Percentiles rank a stretch among this genome's conserved stretches.
Evolutionary conservation across 805 yeast species (phyloP).

Genomic region (Starmera amethionina): DNA sequence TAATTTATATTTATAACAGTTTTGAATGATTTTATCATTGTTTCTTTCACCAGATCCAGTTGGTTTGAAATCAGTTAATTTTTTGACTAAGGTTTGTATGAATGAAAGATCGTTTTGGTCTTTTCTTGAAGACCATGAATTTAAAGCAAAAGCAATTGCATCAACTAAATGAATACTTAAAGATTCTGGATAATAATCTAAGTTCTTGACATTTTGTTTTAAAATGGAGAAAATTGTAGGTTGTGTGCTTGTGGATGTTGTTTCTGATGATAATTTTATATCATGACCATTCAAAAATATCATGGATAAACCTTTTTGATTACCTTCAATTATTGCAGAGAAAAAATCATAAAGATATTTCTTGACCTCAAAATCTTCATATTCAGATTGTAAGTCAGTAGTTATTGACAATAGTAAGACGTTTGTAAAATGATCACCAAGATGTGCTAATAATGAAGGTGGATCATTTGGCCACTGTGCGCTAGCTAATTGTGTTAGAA

Average conservation of each 20-base stretch:
- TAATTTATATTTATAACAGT: constrained; percentile 46
- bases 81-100: constrained; percentile 24
- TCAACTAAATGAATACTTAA: constrained; percentile 63
- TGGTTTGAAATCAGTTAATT: constrained; percentile 22
- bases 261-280: constrained; percentile 2
- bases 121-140: constrained; percentile 64
- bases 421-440: constrained; percentile 57
- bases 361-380: constrained; percentile 43
- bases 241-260: constrained; percentile 7
- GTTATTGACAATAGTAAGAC: constrained; percentile 51
- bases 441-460: constrained; percentile 75
- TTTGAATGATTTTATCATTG: constrained; percentile 19
- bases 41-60: constrained; percentile 4
- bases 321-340: constrained; percentile 57
- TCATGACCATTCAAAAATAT: constrained; percentile 52
- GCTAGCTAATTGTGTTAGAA: constrained; percentile 48
- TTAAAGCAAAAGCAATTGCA: constrained; percentile 64
- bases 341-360: constrained; percentile 53
- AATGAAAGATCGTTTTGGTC: constrained; percentile 33
- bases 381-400: constrained; percentile 46
- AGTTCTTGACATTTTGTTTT: constrained; percentile 41
- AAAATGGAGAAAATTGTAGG: constrained; percentile 44
- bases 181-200: constrained; percentile 46
- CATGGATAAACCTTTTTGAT: constrained; percentile 71
- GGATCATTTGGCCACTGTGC: constrained; percentile 48